These are phyloP conservation scores for Ministeria vibrans DNA, from an alignment of 78 protist genomes.

Conservation along the genomic window DNA sequence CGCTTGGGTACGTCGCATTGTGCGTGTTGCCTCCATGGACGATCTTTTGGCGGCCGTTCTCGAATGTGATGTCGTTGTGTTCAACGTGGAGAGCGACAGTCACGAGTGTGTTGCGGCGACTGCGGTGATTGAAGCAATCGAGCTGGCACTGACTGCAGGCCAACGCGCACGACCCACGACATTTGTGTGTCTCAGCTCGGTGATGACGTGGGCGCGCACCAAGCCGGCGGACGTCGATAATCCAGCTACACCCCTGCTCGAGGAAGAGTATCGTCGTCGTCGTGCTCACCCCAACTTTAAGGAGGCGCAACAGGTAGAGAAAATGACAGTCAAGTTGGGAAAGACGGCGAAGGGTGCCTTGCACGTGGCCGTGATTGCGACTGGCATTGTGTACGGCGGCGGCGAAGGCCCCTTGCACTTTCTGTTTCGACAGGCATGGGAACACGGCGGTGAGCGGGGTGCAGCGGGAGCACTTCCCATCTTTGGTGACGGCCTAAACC, in stretches of 20 bases:
- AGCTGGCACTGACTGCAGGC: too few relatives aligned
- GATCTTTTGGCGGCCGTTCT: too few relatives aligned
- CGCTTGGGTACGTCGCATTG: too few relatives aligned
- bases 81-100: too few relatives aligned
- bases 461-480: background rate
- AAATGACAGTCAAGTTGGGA: background rate
- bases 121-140: too few relatives aligned
- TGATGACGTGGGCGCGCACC: conserved; percentile 30
- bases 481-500: conserved; percentile 31
- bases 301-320: conserved; percentile 25
- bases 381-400: conserved; percentile 49
- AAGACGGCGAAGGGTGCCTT: background rate
- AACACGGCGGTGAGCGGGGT: background rate
- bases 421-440: conserved; percentile 40
- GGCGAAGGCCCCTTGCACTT: conserved; percentile 41
- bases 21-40: too few relatives aligned
- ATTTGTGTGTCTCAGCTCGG: conserved; percentile 14
- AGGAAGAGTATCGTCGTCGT: conserved; percentile 40
- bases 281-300: conserved; percentile 40
- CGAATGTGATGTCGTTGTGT: too few relatives aligned
- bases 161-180: background rate
- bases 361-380: background rate
- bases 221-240: conserved; percentile 11
- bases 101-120: too few relatives aligned
- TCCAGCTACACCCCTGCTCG: conserved; percentile 6